Conservation (phyloP, 176 grass and related monocot species). For the Musa acuminata region DNA sequence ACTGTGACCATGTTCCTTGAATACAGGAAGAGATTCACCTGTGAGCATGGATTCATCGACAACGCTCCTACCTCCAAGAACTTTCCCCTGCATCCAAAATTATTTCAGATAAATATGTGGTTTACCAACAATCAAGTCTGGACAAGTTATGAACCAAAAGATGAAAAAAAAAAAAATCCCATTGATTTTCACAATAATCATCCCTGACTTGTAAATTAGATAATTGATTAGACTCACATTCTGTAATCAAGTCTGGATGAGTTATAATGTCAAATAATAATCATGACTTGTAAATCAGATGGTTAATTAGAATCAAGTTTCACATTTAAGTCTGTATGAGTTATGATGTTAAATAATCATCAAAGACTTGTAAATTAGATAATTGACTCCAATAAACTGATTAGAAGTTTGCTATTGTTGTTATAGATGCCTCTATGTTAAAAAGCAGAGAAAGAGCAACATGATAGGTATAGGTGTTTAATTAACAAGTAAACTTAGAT, state of each 20-base stretch:
- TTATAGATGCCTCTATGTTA: background rate
- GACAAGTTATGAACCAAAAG: background rate
- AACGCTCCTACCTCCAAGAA: constrained; percentile 70
- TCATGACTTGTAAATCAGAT: too few relatives aligned
- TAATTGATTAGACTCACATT: background rate
- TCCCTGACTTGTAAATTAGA: background rate
- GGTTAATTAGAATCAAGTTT: too few relatives aligned
- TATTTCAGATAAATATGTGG: background rate
- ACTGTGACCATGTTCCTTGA: constrained; percentile 68
- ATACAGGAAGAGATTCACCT: constrained; percentile 87
- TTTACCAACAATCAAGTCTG: background rate
- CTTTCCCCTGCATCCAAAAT: constrained; percentile 49
- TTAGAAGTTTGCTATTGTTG: background rate
- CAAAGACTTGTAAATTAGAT: background rate
- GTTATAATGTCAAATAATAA: too few relatives aligned
- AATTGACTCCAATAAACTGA: background rate
- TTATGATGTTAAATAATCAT: background rate
- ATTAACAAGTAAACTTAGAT: background rate
- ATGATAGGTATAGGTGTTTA: background rate
- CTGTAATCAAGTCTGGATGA: too few relatives aligned
- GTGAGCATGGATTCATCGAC: constrained; percentile 99
- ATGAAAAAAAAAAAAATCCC: background rate
- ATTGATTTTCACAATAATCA: background rate
- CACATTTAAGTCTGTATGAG: too few relatives aligned
- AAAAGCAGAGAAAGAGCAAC: background rate